These are phyloP conservation scores for Solanum corneliomulleri DNA, from an alignment of 257 asterid species.

Conservation along the genomic window DNA sequence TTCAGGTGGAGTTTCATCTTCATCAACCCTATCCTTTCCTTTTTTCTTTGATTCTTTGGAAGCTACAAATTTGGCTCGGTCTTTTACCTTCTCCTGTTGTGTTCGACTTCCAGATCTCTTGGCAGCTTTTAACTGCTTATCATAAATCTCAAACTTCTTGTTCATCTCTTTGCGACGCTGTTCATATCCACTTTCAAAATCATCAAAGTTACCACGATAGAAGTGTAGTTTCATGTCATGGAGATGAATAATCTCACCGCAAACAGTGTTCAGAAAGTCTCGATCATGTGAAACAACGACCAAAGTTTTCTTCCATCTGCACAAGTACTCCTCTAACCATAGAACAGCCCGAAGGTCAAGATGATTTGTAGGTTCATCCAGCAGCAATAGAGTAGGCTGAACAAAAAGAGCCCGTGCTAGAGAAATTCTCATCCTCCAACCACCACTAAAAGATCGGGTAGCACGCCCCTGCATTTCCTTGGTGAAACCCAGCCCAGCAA, in stretches of 20 bases:
- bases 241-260: slow-evolving; percentile 54
- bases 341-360: slow-evolving; percentile 71
- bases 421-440: slow-evolving; percentile 76
- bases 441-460: slow-evolving; percentile 64
- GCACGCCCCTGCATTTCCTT: slow-evolving; percentile 56
- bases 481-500: slow-evolving; percentile 64
- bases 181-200: slow-evolving; percentile 49
- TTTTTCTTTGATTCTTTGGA: slow-evolving; percentile 48
- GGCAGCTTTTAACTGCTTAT: slow-evolving; percentile 44
- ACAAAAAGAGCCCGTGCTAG: slow-evolving; percentile 65
- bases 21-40: slow-evolving; percentile 40
- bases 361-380: slow-evolving; percentile 73
- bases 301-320: slow-evolving; percentile 70
- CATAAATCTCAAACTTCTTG: slow-evolving; percentile 47
- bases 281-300: slow-evolving; percentile 64
- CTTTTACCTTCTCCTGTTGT: slow-evolving; percentile 60
- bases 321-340: slow-evolving; percentile 59
- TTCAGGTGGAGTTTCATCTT: slow-evolving; percentile 38
- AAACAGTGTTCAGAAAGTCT: slow-evolving; percentile 53
- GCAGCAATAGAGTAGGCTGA: slow-evolving; percentile 56
- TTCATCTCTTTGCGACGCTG: slow-evolving; percentile 56
- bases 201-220: slow-evolving; percentile 56
- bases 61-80: slow-evolving; percentile 46
- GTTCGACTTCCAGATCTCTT: slow-evolving; percentile 49
- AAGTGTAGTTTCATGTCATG: slow-evolving; percentile 49